phyloP scores from a whole-genome alignment of 371 early-diverging fungal genomes.

The Sporodiniella umbellata region DNA sequence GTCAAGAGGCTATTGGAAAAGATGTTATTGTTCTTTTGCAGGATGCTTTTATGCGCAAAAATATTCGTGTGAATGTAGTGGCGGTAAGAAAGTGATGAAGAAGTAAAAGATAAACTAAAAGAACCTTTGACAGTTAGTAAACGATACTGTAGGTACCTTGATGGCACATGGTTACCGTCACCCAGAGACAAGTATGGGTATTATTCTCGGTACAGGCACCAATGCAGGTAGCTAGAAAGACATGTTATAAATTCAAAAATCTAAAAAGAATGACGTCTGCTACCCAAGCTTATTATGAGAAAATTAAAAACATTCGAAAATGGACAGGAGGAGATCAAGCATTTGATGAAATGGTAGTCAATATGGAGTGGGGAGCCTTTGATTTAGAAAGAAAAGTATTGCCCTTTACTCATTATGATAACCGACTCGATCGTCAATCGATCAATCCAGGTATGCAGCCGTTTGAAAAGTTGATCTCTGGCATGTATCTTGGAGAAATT shows the following conservation, averaged over 20 bases:
- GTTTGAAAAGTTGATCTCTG: slow-evolving; percentile 84
- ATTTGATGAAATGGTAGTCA: slow-evolving; percentile 56
- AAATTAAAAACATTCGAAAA: slow-evolving; percentile 64
- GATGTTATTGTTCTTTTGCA: slow-evolving; percentile 78
- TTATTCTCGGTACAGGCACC: slow-evolving; percentile 97
- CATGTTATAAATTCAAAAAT: too few species aligned
- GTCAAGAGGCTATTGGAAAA: slow-evolving; percentile 70
- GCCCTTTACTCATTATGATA: slow-evolving; percentile 68
- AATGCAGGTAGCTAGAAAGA: slow-evolving; percentile 84
- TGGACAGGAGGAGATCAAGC: slow-evolving; percentile 32
- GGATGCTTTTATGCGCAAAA: slow-evolving; percentile 77
- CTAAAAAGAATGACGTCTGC: too few species aligned
- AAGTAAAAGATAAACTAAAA: too few species aligned
- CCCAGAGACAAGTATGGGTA: slow-evolving; percentile 81
- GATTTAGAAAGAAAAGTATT: slow-evolving; percentile 59
- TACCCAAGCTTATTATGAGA: slow-evolving; percentile 84
- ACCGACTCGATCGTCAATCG: slow-evolving; percentile 56
- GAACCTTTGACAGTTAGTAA: slow-evolving; percentile 80
- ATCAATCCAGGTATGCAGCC: slow-evolving; percentile 61
- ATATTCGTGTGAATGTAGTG: slow-evolving; percentile 68
- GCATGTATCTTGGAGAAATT: slow-evolving; percentile 84
- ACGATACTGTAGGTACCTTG: slow-evolving; percentile 95
- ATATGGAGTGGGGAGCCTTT: slow-evolving; percentile 70
- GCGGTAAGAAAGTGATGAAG: too few species aligned
- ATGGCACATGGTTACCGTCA: slow-evolving; percentile 80